Base-by-base conservation (phyloP, 257 asterid genomes). In the Ligustrum vulgare region DNA sequence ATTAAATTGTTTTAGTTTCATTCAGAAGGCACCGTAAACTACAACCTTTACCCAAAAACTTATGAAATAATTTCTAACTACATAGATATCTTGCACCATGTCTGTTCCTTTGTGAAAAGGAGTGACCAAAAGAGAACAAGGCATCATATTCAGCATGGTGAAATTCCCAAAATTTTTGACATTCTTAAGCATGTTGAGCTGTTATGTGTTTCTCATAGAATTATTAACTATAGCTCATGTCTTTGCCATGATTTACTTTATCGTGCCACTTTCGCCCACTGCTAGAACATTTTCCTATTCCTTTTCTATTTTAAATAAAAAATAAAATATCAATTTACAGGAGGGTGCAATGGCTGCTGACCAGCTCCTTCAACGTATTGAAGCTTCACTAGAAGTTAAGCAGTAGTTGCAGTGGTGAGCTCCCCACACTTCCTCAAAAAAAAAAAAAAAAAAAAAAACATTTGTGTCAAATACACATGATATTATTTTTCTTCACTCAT, bases 321-420 rank as follows among this genome's bases (percentile, higher is more conserved):
- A 13, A 13, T 45, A 13, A 45, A 51, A 2, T n/a, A 71, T 77
- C 66, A 11, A 66, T 33, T 81, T 80, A 69, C 89, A 93, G 98
- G 98, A 91, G 87, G 98, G 98, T 67, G 98, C 98, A 25, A 36
- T 89, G 81, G 71, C 80, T 71, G 97, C 91, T 23, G 91, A 87
- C 64, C 88, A 82, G 79, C 90, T 94, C 71, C 81, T 90, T 69
- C 81, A 91, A 77, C 89, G 92, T 43, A 83, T 94, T 47, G 94
- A 91, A 80, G 67, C 91, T 77, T 86, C 97, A 18, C 84, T 94
- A 3, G 82, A 90, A 86, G 96, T 78, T 47, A 78, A 89, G 85
- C 87, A 91, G 90, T 89, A 93, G 89, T n/a, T 22, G 33, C 73
- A 60, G 63, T 25, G 78, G 80, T 78, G 54, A 82, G 81, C 79